phyloP scores from a whole-genome alignment of 495 filamentous ascomycete genomes.

The Talaromyces wortmannii region DNA sequence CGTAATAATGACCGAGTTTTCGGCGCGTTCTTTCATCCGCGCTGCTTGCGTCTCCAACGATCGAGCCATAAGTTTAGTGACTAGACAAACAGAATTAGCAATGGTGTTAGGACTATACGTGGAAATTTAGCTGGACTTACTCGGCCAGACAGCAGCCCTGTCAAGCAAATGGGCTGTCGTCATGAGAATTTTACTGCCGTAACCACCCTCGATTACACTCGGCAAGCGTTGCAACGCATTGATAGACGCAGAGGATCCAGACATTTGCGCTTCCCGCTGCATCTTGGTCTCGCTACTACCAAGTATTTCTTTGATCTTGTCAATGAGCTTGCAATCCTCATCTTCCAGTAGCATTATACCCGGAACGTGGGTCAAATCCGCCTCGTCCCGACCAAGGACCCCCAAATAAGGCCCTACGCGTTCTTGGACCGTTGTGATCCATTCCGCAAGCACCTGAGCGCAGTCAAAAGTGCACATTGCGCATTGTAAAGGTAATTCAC shows the following conservation, averaged over 20 bases:
- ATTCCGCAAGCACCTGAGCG: conserved; percentile 94
- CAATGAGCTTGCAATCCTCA: conserved; percentile 81
- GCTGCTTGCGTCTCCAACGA: conserved; percentile 80
- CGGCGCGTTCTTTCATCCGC: conserved; percentile 67
- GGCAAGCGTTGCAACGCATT: conserved; percentile 46
- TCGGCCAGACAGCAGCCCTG: conserved; percentile 86
- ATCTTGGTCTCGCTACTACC: conserved; percentile 76
- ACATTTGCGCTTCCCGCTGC: conserved; percentile 43
- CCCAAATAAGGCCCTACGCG: conserved; percentile 85
- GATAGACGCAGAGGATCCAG: conserved; percentile 41
- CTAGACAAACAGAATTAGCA: conserved; percentile 34
- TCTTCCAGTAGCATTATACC: conserved; percentile 87
- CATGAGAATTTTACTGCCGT: conserved; percentile 78
- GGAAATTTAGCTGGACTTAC: conserved; percentile 41
- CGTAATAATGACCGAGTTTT: conserved; percentile 50
- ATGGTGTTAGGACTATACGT: background rate
- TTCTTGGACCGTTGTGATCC: conserved; percentile 92
- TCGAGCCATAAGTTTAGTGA: conserved; percentile 81
- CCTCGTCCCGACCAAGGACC: conserved; percentile 73
- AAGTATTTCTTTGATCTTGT: conserved; percentile 79
- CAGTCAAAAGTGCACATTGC: conserved; percentile 94
- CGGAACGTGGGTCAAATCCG: conserved; percentile 70
- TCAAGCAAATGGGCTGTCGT: conserved; percentile 88
- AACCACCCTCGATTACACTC: conserved; percentile 60
- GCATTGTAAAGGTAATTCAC: conserved; percentile 89